These are phyloP conservation scores for Vishniacozyma victoriae DNA, from an alignment of 768 basidiomycete species.

Conservation along the genomic window DNA sequence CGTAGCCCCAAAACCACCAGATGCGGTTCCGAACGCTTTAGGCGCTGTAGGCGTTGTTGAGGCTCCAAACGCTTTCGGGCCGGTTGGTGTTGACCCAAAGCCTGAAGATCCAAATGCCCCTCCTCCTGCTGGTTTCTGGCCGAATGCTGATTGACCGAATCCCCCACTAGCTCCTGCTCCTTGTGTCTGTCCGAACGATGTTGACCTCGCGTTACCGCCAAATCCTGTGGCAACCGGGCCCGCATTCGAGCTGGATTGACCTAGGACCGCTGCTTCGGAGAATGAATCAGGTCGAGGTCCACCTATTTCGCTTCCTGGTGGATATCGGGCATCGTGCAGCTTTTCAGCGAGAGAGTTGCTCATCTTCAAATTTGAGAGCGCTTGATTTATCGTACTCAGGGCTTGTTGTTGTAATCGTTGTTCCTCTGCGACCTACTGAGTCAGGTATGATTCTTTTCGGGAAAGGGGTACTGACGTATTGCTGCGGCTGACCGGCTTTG, in stretches of 20 bases:
- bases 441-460: neutral
- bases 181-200: slow-evolving; percentile 1
- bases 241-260: neutral
- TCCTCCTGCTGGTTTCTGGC: slow-evolving; percentile 2
- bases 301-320: slow-evolving; percentile 5
- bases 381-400: slow-evolving; percentile 14
- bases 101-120: slow-evolving; percentile 7
- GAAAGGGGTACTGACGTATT: slow-evolving; percentile 55
- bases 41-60: slow-evolving; percentile 1
- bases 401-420: slow-evolving; percentile 16
- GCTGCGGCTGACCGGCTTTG: slow-evolving; percentile 55
- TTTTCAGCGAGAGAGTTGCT: slow-evolving; percentile 27
- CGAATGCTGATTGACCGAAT: slow-evolving; percentile 5
- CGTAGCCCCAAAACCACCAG: slow-evolving; percentile 4
- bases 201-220: neutral
- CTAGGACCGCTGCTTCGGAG: slow-evolving; percentile 22
- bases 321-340: slow-evolving; percentile 31
- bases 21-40: slow-evolving; percentile 10
- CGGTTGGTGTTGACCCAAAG: slow-evolving; percentile 9
- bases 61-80: slow-evolving; percentile 16
- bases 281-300: slow-evolving; percentile 19
- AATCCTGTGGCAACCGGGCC: neutral
- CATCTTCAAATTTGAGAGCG: slow-evolving; percentile 17
- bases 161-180: slow-evolving; percentile 1
- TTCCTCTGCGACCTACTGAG: slow-evolving; percentile 27